Conservation (phyloP, 2,329 filamentous ascomycete species). For the Colletotrichum euphorbiae region DNA sequence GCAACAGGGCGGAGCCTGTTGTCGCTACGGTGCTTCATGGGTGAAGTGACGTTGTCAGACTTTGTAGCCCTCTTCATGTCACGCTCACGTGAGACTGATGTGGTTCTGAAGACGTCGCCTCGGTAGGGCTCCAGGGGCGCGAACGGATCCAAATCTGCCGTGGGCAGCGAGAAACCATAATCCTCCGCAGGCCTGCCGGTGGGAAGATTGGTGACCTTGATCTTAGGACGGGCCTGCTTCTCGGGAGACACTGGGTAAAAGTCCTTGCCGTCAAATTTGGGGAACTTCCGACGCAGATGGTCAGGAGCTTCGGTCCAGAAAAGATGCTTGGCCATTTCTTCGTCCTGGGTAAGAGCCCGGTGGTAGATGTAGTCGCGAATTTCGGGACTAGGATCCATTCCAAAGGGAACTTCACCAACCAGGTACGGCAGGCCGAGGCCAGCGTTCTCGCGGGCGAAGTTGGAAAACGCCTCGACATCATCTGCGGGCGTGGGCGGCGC, state of each 20-base stretch:
- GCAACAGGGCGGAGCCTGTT: slow-evolving; percentile 27
- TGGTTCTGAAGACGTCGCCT: neutral
- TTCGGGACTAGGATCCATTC: slow-evolving; percentile 54
- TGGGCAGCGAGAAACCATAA: slow-evolving; percentile 29
- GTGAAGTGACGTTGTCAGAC: slow-evolving; percentile 39
- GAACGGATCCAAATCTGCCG: slow-evolving; percentile 30
- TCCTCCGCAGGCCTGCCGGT: slow-evolving; percentile 28
- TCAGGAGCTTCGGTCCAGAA: slow-evolving; percentile 70
- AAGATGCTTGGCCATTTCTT: slow-evolving; percentile 67
- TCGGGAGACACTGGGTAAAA: slow-evolving; percentile 69
- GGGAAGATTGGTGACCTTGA: slow-evolving; percentile 14
- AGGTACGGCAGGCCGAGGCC: slow-evolving; percentile 61
- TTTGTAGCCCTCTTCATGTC: slow-evolving; percentile 38
- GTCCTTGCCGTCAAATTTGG: slow-evolving; percentile 74
- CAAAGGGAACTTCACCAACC: slow-evolving; percentile 62
- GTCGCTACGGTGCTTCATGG: slow-evolving; percentile 30
- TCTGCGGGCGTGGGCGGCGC: slow-evolving; percentile 35
- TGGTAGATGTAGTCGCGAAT: slow-evolving; percentile 65
- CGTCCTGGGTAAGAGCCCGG: slow-evolving; percentile 68
- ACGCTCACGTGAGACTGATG: slow-evolving; percentile 5
- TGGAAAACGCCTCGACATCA: slow-evolving; percentile 26
- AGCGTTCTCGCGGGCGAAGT: slow-evolving; percentile 34
- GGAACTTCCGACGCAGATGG: slow-evolving; percentile 63
- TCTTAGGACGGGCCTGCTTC: slow-evolving; percentile 48
- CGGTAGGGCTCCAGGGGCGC: slow-evolving; percentile 34